phyloP scores from a whole-genome alignment of 106 monocot species.

The Apostasia shenzhenica region DNA sequence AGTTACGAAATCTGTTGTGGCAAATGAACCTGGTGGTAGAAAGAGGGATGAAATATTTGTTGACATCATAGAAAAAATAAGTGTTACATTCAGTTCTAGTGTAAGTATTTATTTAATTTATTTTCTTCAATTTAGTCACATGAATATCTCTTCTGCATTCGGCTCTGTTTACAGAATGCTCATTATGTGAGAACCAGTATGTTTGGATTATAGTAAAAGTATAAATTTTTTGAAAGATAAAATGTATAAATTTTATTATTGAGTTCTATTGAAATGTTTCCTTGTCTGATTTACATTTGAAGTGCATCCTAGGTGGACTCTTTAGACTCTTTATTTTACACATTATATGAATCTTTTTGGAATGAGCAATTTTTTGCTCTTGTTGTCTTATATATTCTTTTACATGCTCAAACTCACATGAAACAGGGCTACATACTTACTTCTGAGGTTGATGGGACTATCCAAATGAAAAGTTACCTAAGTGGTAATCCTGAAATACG shows the following conservation, averaged over 20 bases:
- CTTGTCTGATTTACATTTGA: background rate
- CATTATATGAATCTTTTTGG: background rate
- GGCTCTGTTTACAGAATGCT: too few relatives aligned
- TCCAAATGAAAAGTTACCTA: conserved; percentile 99
- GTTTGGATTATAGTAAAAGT: too few relatives aligned
- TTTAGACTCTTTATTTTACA: background rate
- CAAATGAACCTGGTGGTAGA: conserved; percentile 86
- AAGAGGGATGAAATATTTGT: conserved; percentile 99
- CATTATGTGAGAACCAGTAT: too few relatives aligned
- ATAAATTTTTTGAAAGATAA: too few relatives aligned
- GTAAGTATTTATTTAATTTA: conserved; percentile 42
- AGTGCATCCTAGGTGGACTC: background rate
- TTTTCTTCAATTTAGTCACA: background rate
- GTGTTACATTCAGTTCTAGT: conserved; percentile 98
- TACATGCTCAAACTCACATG: background rate
- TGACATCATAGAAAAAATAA: conserved; percentile 97
- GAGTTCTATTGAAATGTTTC: background rate
- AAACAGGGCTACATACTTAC: conserved; percentile 93
- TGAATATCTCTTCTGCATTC: too few relatives aligned
- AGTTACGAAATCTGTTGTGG: conserved; percentile 97
- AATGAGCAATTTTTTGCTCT: background rate
- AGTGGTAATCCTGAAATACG: conserved; percentile 96
- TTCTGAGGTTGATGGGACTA: conserved; percentile 98
- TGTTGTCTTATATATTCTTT: background rate
- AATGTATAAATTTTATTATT: background rate